These are phyloP conservation scores for Posidonia australis DNA, from an alignment of 106 monocot species.

Conservation along the genomic window DNA sequence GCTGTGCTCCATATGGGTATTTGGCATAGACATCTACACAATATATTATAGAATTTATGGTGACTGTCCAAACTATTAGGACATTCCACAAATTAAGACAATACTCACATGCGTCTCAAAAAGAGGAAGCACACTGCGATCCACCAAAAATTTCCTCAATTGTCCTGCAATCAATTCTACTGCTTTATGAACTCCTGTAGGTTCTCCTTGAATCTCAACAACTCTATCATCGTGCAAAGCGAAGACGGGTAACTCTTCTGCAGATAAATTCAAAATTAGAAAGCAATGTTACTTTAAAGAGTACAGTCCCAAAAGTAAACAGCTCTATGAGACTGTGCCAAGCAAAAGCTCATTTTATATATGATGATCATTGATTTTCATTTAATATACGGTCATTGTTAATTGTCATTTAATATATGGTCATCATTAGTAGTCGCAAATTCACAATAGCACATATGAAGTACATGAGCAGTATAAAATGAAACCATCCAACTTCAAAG, in stretches of 20 bases:
- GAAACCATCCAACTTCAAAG: too few relatives aligned
- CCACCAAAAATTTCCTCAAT: constrained; percentile 92
- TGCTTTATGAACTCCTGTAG: constrained; percentile 63
- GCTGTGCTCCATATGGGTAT: constrained; percentile 47
- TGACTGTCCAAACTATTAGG: too few relatives aligned
- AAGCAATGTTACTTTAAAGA: neutral
- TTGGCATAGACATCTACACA: constrained; percentile 37
- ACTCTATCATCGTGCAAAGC: constrained; percentile 61
- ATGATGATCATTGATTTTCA: too few relatives aligned
- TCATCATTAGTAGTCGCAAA: too few relatives aligned
- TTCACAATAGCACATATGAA: too few relatives aligned
- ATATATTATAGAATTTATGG: too few relatives aligned
- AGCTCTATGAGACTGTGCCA: too few relatives aligned
- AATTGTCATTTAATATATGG: too few relatives aligned
- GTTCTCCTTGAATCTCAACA: constrained; percentile 76
- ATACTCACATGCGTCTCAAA: constrained; percentile 70
- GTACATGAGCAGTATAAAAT: too few relatives aligned
- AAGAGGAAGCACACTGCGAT: constrained; percentile 73
- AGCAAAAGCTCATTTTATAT: too few relatives aligned
- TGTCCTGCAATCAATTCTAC: constrained; percentile 55
- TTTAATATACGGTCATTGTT: too few relatives aligned
- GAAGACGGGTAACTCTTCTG: constrained; percentile 64
- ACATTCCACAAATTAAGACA: neutral
- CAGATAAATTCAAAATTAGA: constrained; percentile 1
- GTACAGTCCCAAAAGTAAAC: too few relatives aligned